A percentile compares a stretch with the other conserved stretches of the same genome.
phyloP scores from a whole-genome alignment of 164 flowering plant genomes.

The Liquidambar formosana region DNA sequence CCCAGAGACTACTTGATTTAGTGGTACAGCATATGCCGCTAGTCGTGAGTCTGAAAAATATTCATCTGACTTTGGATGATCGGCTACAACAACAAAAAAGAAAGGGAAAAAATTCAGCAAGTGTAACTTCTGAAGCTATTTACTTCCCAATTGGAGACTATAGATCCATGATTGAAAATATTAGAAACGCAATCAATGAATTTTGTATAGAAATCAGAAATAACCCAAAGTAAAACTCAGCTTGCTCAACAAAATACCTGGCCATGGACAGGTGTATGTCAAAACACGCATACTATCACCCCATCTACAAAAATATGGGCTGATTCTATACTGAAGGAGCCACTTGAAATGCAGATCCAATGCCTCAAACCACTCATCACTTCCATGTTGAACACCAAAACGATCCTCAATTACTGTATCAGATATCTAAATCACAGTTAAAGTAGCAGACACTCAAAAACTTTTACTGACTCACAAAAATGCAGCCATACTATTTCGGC shows the following conservation, averaged over 20 bases:
- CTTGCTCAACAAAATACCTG: slow-evolving; percentile 49
- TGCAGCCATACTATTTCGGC: background rate
- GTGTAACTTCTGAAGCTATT: background rate
- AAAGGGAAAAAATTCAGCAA: background rate
- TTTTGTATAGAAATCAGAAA: background rate
- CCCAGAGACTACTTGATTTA: slow-evolving; percentile 64
- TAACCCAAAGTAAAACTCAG: background rate
- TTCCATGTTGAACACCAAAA: slow-evolving; percentile 88
- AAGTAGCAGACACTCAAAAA: slow-evolving; percentile 17
- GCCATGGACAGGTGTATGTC: slow-evolving; percentile 95
- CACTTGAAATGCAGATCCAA: slow-evolving; percentile 89
- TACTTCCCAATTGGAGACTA: background rate
- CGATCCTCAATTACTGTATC: slow-evolving; percentile 99
- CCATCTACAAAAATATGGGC: slow-evolving; percentile 98
- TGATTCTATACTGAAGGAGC: slow-evolving; percentile 91
- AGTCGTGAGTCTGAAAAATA: slow-evolving; percentile 85
- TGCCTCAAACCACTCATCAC: slow-evolving; percentile 77
- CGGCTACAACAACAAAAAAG: slow-evolving; percentile 47
- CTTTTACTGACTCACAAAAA: background rate
- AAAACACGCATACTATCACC: slow-evolving; percentile 91
- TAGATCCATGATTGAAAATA: background rate
- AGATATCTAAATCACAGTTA: slow-evolving; percentile 60
- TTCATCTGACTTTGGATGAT: slow-evolving; percentile 92
- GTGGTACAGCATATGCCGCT: slow-evolving; percentile 96
- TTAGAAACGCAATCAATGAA: background rate